Evolutionary conservation across 2,329 filamentous ascomycete species (phyloP).

Genomic region (Diplodia mutila): DNA sequence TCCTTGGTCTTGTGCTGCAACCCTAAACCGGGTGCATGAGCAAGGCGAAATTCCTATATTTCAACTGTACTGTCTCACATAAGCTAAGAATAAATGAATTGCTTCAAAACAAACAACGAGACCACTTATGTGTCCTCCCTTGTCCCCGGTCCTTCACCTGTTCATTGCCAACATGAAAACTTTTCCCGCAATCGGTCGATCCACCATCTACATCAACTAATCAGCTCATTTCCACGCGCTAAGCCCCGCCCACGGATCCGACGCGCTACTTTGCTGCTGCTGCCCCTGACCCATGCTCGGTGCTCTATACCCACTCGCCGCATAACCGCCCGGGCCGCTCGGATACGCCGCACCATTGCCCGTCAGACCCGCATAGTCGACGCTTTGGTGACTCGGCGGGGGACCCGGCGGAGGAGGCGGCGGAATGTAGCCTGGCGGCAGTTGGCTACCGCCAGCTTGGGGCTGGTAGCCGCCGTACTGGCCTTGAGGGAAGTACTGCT

Average conservation of each 20-base stretch:
- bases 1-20: neutral
- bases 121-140: neutral
- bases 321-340: conserved; percentile 60
- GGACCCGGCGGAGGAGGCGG: conserved; percentile 69
- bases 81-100: neutral
- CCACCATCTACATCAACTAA: neutral
- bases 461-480: conserved; percentile 47
- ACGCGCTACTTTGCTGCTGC: conserved; percentile 37
- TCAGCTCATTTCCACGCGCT: conserved; percentile 64
- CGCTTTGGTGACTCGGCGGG: conserved; percentile 54
- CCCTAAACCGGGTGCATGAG: neutral
- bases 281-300: conserved; percentile 45
- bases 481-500: conserved; percentile 57
- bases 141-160: neutral
- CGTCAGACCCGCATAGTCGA: conserved; percentile 52
- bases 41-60: neutral
- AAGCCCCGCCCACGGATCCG: conserved; percentile 72
- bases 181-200: neutral
- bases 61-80: neutral
- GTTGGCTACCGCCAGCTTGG: conserved; percentile 57
- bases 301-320: conserved; percentile 33
- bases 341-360: conserved; percentile 40
- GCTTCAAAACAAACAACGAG: neutral
- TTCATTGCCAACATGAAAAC: neutral
- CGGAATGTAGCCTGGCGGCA: conserved; percentile 68